phyloP scores from a whole-genome alignment of 2,329 filamentous ascomycete species.

The Venturia nashicola region DNA sequence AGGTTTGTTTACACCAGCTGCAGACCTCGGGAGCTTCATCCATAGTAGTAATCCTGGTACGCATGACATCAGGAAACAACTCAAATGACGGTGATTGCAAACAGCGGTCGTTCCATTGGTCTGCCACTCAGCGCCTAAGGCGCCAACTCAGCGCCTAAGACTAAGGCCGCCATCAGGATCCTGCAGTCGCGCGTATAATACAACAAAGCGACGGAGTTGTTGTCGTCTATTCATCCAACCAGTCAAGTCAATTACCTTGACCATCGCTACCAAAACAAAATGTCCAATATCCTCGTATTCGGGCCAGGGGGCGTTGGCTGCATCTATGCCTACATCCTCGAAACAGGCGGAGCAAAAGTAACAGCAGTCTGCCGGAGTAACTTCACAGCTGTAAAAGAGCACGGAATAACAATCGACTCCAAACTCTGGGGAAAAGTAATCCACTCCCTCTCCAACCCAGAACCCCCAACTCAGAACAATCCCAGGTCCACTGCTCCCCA shows the following conservation, averaged over 20 bases:
- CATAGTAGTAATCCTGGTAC: background rate
- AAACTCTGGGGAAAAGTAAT: conserved; percentile 23
- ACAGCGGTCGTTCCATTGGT: background rate
- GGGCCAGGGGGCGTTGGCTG: conserved; percentile 31
- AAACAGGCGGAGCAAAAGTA: conserved; percentile 24
- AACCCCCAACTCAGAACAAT: background rate
- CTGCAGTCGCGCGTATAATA: too few species aligned
- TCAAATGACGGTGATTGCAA: background rate
- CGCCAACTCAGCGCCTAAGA: too few species aligned
- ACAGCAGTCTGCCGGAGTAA: conserved; percentile 35
- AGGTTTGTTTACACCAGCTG: background rate
- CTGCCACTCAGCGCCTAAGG: too few species aligned
- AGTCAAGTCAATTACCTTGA: too few species aligned
- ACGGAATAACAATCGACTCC: conserved; percentile 28
- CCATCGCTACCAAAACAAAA: background rate
- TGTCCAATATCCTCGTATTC: conserved; percentile 21
- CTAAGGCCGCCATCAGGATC: too few species aligned
- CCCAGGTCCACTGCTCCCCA: conserved; percentile 19
- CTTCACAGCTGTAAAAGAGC: conserved; percentile 26
- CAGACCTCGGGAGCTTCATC: background rate
- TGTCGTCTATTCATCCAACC: background rate
- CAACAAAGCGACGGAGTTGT: background rate
- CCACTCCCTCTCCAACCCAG: background rate
- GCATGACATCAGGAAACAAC: background rate
- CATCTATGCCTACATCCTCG: conserved; percentile 30